A percentile compares a stretch with the other conserved stretches of the same genome.
These are phyloP conservation scores for Austroboletus novae-zelandiae DNA, from an alignment of 1,284 basidiomycete species.

Conservation along the genomic window DNA sequence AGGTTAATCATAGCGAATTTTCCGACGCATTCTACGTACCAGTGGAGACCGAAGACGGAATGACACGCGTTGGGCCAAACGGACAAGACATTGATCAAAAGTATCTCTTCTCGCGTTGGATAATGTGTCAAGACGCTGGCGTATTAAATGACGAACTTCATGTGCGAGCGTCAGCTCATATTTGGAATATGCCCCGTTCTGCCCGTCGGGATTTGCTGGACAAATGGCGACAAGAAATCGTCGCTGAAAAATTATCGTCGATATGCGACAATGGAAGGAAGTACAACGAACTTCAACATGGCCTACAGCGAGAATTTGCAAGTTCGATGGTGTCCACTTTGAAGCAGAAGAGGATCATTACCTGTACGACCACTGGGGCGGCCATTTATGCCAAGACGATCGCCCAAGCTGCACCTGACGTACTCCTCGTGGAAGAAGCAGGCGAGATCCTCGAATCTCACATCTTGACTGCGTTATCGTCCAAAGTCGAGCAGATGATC, in stretches of 20 bases:
- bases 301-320: conserved; percentile 36
- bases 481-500: conserved; percentile 42
- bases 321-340: conserved; percentile 37
- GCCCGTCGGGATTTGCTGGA: conserved; percentile 33
- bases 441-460: conserved; percentile 70
- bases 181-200: conserved; percentile 45
- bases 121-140: conserved; percentile 41
- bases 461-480: conserved; percentile 49
- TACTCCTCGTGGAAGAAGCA: conserved; percentile 65
- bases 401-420: conserved; percentile 39
- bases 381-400: conserved; percentile 53
- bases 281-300: conserved; percentile 41
- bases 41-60: conserved; percentile 36
- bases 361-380: conserved; percentile 65
- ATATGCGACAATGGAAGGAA: conserved; percentile 33
- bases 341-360: conserved; percentile 51
- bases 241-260: conserved; percentile 27
- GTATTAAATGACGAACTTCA: conserved; percentile 33
- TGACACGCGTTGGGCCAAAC: conserved; percentile 42
- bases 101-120: conserved; percentile 52
- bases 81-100: conserved; percentile 29
- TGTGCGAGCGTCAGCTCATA: conserved; percentile 28
- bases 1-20: conserved; percentile 40
- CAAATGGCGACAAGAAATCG: conserved; percentile 41
- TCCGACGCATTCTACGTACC: conserved; percentile 50